Evolutionary conservation across 2,329 filamentous ascomycete species (phyloP).

Genomic region (Colletotrichum paranaense): DNA sequence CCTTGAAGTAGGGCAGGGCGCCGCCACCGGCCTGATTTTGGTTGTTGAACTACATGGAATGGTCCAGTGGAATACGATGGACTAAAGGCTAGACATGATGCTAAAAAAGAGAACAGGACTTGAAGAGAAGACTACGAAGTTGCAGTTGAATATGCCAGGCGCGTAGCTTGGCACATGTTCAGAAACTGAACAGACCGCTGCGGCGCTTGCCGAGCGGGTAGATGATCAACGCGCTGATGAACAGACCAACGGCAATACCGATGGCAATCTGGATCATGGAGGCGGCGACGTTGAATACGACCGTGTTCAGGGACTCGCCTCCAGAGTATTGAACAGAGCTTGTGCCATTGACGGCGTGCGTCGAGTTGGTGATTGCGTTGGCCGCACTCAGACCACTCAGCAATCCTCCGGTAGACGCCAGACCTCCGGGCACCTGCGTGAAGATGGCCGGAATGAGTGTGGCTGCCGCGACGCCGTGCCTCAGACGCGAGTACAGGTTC

Average conservation of each 20-base stretch:
- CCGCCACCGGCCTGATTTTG: not conserved
- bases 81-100: not conserved
- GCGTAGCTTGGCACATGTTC: slow-evolving; percentile 5
- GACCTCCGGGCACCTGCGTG: slow-evolving; percentile 59
- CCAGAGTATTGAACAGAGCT: slow-evolving; percentile 39
- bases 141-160: not conserved
- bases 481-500: slow-evolving; percentile 77
- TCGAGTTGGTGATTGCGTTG: slow-evolving; percentile 55
- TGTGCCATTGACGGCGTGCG: slow-evolving; percentile 48
- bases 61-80: not conserved
- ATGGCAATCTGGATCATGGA: slow-evolving; percentile 66
- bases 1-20: not conserved
- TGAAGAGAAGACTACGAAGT: not conserved
- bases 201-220: slow-evolving; percentile 62
- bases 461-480: slow-evolving; percentile 62
- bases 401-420: slow-evolving; percentile 59
- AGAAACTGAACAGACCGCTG: slow-evolving; percentile 62
- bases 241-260: slow-evolving; percentile 62
- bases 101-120: not conserved
- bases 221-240: slow-evolving; percentile 59
- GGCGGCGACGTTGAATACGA: slow-evolving; percentile 58
- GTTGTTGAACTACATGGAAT: not conserved
- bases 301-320: slow-evolving; percentile 43
- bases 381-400: slow-evolving; percentile 57
- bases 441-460: slow-evolving; percentile 61